These are phyloP conservation scores for Verticillium isaacii DNA, from an alignment of 2,329 filamentous ascomycete genomes.

Conservation along the genomic window DNA sequence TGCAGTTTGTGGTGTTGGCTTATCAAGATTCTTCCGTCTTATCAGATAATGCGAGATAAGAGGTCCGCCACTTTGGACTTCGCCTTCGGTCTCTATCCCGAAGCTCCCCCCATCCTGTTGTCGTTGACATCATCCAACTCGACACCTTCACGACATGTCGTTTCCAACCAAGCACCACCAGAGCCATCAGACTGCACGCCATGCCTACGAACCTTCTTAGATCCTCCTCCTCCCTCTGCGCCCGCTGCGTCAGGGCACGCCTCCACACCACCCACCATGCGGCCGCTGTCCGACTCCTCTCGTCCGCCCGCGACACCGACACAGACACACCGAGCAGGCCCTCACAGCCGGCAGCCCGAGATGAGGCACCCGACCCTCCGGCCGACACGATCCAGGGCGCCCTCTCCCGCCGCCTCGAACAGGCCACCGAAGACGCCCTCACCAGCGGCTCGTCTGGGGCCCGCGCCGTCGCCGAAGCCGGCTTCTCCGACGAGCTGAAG, in stretches of 20 bases:
- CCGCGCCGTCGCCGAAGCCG: slow-evolving; percentile 55
- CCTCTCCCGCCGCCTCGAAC: slow-evolving; percentile 53
- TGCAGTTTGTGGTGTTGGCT: not conserved
- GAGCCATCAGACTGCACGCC: not conserved
- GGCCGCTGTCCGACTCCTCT: not conserved
- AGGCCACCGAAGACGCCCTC: slow-evolving; percentile 60
- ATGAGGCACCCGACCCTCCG: not conserved
- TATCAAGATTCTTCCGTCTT: not conserved
- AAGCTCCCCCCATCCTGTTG: not conserved
- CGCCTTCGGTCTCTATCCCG: not conserved
- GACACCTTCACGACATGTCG: not conserved
- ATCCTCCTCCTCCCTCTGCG: not conserved
- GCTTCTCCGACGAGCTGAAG: slow-evolving; percentile 61
- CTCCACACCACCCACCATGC: not conserved
- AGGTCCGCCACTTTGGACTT: not conserved
- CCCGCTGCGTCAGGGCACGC: not conserved
- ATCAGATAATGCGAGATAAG: not conserved
- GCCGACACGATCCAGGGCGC: slow-evolving; percentile 25
- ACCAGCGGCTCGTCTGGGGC: slow-evolving; percentile 56
- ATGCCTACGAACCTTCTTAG: not conserved
- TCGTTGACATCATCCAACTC: not conserved
- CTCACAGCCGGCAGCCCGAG: not conserved
- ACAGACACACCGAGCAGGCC: not conserved
- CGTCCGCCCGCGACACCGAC: not conserved
- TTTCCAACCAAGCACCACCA: not conserved